These are phyloP conservation scores for Exophiala spinifera DNA, from an alignment of 2,329 filamentous ascomycete species.

Conservation along the genomic window DNA sequence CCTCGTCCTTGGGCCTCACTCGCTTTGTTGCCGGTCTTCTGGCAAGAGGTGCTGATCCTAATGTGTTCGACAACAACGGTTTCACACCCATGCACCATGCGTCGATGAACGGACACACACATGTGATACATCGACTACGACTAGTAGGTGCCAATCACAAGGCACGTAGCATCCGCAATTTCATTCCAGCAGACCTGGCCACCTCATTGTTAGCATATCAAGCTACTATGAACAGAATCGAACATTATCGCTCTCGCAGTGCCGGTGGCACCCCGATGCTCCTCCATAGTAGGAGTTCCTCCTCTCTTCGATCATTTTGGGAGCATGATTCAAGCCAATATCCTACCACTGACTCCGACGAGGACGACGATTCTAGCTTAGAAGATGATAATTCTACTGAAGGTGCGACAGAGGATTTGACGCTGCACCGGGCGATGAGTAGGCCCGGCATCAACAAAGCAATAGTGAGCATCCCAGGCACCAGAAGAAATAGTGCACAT, in stretches of 20 bases:
- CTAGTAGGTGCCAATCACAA: conserved; percentile 69
- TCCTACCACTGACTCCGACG: conserved; percentile 41
- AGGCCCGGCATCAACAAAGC: neutral
- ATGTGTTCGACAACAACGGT: conserved; percentile 71
- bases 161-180: conserved; percentile 66
- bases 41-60: conserved; percentile 72
- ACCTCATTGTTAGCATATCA: conserved; percentile 62
- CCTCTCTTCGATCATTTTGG: conserved; percentile 66
- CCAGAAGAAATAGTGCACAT: conserved; percentile 24
- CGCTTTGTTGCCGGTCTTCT: conserved; percentile 74
- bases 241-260: conserved; percentile 65
- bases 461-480: conserved; percentile 10
- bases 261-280: conserved; percentile 54
- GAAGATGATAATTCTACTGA: conserved; percentile 18
- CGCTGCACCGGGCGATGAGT: neutral
- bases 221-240: conserved; percentile 60
- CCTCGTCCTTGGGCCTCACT: conserved; percentile 70
- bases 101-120: conserved; percentile 68
- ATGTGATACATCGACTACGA: conserved; percentile 73
- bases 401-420: conserved; percentile 8
- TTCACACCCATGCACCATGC: conserved; percentile 82
- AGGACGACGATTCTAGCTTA: conserved; percentile 45
- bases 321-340: conserved; percentile 49
- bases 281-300: conserved; percentile 61
- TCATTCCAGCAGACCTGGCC: conserved; percentile 69